phyloP scores from a whole-genome alignment of 352 stramenopile species.

The Globisporangium parvum region DNA sequence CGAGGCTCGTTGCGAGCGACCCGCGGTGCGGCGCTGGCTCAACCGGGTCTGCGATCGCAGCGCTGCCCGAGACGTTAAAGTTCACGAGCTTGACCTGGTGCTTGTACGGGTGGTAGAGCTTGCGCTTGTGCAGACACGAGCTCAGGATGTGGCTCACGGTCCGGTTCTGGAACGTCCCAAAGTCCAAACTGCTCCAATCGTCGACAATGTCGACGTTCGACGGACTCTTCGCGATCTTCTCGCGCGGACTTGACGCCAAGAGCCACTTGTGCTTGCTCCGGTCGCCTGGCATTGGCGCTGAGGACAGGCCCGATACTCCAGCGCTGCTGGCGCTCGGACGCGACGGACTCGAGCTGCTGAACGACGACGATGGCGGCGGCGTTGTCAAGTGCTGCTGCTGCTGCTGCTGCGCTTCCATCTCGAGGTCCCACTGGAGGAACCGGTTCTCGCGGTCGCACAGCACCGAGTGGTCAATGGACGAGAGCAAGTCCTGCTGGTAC shows the following conservation, averaged over 20 bases:
- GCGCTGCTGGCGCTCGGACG: slow-evolving; percentile 1
- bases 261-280: slow-evolving; percentile 27
- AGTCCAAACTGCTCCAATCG: slow-evolving; percentile 73
- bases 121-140: slow-evolving; percentile 78
- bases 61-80: slow-evolving; percentile 51
- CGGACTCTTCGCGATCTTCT: slow-evolving; percentile 49
- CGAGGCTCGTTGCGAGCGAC: slow-evolving; percentile 49
- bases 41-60: slow-evolving; percentile 8
- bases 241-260: slow-evolving; percentile 50
- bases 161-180: slow-evolving; percentile 78
- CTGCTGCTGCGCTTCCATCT: slow-evolving; percentile 41
- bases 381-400: slow-evolving; percentile 23
- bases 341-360: slow-evolving; percentile 1
- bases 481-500: slow-evolving; percentile 65
- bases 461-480: slow-evolving; percentile 72
- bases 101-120: slow-evolving; percentile 81
- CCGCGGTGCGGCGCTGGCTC: slow-evolving; percentile 21
- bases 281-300: slow-evolving; percentile 9
- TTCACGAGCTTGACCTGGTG: slow-evolving; percentile 81
- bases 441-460: slow-evolving; percentile 79
- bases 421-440: slow-evolving; percentile 69
- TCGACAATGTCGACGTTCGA: slow-evolving; percentile 77
- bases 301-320: too few relatives aligned
- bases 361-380: slow-evolving; percentile 14
- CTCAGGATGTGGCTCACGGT: slow-evolving; percentile 81